These are phyloP conservation scores for Ramaria sp. DNA, from an alignment of 768 basidiomycete genomes.

Conservation along the genomic window DNA sequence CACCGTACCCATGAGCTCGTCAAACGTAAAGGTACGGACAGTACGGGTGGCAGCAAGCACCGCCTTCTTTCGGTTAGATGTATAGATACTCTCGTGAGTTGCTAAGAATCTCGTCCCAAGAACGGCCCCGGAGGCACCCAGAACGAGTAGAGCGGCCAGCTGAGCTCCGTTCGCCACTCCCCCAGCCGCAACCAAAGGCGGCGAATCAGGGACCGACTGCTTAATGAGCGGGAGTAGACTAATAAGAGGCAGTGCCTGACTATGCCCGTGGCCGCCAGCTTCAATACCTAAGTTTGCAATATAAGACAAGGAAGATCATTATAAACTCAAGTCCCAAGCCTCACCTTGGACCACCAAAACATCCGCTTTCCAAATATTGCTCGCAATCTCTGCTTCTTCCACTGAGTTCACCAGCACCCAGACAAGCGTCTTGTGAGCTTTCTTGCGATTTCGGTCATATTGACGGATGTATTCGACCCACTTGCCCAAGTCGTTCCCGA, in stretches of 20 bases:
- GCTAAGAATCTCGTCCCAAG: constrained; percentile 69
- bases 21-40: constrained; percentile 53
- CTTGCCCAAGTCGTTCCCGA: constrained; percentile 42
- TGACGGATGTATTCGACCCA: constrained; percentile 57
- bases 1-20: constrained; percentile 40
- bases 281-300: constrained; percentile 48
- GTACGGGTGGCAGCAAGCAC: constrained; percentile 35
- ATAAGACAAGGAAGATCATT: no score
- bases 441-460: constrained; percentile 25
- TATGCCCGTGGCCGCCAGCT: constrained; percentile 67
- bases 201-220: constrained; percentile 31
- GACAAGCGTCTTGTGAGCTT: constrained; percentile 35
- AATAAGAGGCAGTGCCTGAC: constrained; percentile 45
- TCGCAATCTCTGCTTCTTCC: constrained; percentile 46
- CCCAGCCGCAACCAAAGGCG: constrained; percentile 60
- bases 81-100: constrained; percentile 51
- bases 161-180: constrained; percentile 58
- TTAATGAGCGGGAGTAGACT: constrained; percentile 49
- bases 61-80: constrained; percentile 39
- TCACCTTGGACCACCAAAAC: constrained; percentile 71
- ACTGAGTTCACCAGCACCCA: constrained; percentile 57
- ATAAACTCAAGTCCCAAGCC: background rate
- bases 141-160: constrained; percentile 49
- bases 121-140: constrained; percentile 60
- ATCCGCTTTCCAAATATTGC: constrained; percentile 55